Base-by-base conservation (phyloP, 768 basidiomycete genomes). In the Pleurotus djamor region DNA sequence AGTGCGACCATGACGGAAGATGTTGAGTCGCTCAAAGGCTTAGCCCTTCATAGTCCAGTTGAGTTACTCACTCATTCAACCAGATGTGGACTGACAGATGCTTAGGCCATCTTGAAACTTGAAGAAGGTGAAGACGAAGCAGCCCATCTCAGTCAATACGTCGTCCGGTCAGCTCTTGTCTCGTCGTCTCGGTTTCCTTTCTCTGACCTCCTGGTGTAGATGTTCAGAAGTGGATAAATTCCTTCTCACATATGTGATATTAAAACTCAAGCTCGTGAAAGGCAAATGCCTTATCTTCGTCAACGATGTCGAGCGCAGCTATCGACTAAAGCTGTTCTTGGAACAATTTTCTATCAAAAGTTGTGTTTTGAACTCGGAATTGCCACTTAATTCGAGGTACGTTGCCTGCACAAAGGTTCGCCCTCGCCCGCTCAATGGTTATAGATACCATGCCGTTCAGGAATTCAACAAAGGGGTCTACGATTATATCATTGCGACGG, bases 381-480 rank as follows among this genome's bases (percentile, higher is more conserved):
- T 99, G 34, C 97, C 97, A 0, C 75, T 98, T 58, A 98, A 97
- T 69, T 97, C 96, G 16, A 85, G 96, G 89, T 87, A 52, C 33
- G 67, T 56, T 9, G 34, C 48, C 38, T 12, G 44, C n/a, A 2
- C 33, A 43, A 16, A 59, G 16, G 3, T 44, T 17, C 12, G 41
- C 33, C 4, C 35, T 50, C n/a, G 17, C 13, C 6, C 21, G 47
- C 48, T 3, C 6, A 43, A 50, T 0, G 49, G 56, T 43, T 4
- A 5, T 50, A 94, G 94, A 72, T 97, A 95, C 67, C 97, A 99
- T 67, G 89, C 90, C 1, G 97, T 99, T 1, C 96, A 99, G 66
- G 97, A 98, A 72, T 99, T 99, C 69, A 99, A 99, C 73, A 92
- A 93, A 65, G 97, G 97, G 2, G 93, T 97, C 6, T 98, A 98